These are phyloP conservation scores for Hermanozyma aechmeae DNA, from an alignment of 805 yeast species.

Conservation along the genomic window DNA sequence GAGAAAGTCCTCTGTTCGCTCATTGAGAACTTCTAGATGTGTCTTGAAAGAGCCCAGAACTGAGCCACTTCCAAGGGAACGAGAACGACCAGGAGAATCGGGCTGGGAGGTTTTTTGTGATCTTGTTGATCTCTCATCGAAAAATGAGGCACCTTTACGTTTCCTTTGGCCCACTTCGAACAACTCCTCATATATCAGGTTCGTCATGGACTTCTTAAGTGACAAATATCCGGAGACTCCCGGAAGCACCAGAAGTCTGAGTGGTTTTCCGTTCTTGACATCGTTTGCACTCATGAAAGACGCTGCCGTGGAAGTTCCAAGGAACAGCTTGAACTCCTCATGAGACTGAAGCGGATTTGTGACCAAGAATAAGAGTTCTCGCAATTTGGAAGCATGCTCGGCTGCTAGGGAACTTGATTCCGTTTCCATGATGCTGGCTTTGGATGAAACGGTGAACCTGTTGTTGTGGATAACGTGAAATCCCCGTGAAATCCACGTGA, in stretches of 20 bases:
- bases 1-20: slow-evolving; percentile 14
- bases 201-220: no score
- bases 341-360: slow-evolving; percentile 8
- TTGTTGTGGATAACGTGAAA: background rate
- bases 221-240: no score
- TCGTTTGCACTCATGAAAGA: background rate
- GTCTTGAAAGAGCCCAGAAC: slow-evolving; percentile 11
- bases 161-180: no score
- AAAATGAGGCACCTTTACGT: no score
- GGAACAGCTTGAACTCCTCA: slow-evolving; percentile 1
- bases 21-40: slow-evolving; percentile 13
- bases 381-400: slow-evolving; percentile 5
- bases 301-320: background rate
- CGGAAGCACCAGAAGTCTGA: no score
- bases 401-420: slow-evolving; percentile 3
- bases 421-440: slow-evolving; percentile 2
- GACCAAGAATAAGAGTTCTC: slow-evolving; percentile 9
- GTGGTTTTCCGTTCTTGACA: background rate
- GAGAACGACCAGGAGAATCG: no score
- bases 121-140: no score
- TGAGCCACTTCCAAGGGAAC: no score
- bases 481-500: slow-evolving; percentile 4
- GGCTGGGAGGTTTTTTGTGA: no score
- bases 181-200: no score
- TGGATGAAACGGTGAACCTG: background rate